Evolutionary conservation across 2,329 filamentous ascomycete genomes (phyloP), one percentile per base, ranked within the genome.

Genomic region (Phyllachora maydis): DNA sequence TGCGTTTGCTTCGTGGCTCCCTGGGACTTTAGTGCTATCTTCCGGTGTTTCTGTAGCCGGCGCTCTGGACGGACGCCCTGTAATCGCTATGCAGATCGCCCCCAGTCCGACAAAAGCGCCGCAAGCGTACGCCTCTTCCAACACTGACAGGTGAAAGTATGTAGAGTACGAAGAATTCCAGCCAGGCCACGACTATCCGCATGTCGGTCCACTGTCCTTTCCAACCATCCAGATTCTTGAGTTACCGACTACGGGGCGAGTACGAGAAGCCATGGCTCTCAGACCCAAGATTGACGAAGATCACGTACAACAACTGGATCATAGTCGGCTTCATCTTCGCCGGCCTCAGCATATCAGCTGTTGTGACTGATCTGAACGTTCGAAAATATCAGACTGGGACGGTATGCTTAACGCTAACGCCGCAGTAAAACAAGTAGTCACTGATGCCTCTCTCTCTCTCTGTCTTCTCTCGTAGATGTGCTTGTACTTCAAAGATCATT

Each of bases 401-500:
- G n/a, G n/a, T n/a, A n/a, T n/a, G n/a, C n/a, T n/a, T n/a, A n/a
- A n/a, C n/a, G n/a, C n/a, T n/a, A n/a, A n/a, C n/a, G n/a, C n/a
- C n/a, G n/a, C n/a, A n/a, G n/a, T n/a, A n/a, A n/a, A n/a, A n/a
- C n/a, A n/a, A n/a, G n/a, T n/a, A n/a, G n/a, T n/a, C n/a, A n/a
- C n/a, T n/a, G 10, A 9, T 15, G 14, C 11, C 13, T 19, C 16
- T n/a, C n/a, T n/a, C n/a, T n/a, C n/a, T n/a, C n/a, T n/a, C n/a
- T n/a, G n/a, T n/a, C n/a, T n/a, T n/a, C n/a, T n/a, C n/a, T n/a
- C n/a, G n/a, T n/a, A n/a, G 11, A 22, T 22, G 20, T 64, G 59
- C 35, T 41, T 54, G n/a, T 39, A 63, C 4, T 43, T 56, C 19
- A 49, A 56, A 23, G 59, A 65, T 28, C 36, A 54, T 31, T 65